Evolutionary conservation across 164 flowering plant species (phyloP).

Genomic region (Malania oleifera): DNA sequence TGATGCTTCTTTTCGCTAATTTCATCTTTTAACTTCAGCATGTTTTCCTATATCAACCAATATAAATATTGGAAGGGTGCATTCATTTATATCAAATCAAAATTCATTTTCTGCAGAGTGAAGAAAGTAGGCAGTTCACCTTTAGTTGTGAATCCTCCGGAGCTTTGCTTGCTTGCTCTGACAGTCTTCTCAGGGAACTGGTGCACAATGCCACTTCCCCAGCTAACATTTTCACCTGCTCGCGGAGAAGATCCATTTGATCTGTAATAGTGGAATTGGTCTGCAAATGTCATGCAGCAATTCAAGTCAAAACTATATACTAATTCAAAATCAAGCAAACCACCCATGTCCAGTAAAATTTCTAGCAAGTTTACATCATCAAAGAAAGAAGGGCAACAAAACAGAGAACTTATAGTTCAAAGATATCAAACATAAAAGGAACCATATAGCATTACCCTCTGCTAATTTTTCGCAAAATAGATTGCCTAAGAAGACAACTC

Average conservation of each 20-base stretch:
- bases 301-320: not conserved
- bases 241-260: conserved; percentile 81
- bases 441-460: not conserved
- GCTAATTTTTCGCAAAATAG: too few species aligned
- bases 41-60: conserved; percentile 42
- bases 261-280: conserved; percentile 64
- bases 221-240: conserved; percentile 78
- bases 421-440: not conserved
- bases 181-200: conserved; percentile 73
- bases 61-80: conserved; percentile 8
- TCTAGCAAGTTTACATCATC: not conserved
- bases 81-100: not conserved
- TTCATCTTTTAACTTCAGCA: conserved; percentile 60
- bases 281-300: conserved; percentile 33
- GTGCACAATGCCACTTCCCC: conserved; percentile 79
- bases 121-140: conserved; percentile 20
- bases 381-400: not conserved
- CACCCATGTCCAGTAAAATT: not conserved
- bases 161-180: conserved; percentile 57
- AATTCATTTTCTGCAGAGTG: not conserved
- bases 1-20: conserved; percentile 72
- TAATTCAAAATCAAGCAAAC: not conserved
- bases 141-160: conserved; percentile 53
- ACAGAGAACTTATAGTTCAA: not conserved
- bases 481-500: too few species aligned